Evolutionary conservation across 2,329 filamentous ascomycete species (phyloP), one percentile per base, ranked within the genome.

Genomic region (Fusarium torreyae): DNA sequence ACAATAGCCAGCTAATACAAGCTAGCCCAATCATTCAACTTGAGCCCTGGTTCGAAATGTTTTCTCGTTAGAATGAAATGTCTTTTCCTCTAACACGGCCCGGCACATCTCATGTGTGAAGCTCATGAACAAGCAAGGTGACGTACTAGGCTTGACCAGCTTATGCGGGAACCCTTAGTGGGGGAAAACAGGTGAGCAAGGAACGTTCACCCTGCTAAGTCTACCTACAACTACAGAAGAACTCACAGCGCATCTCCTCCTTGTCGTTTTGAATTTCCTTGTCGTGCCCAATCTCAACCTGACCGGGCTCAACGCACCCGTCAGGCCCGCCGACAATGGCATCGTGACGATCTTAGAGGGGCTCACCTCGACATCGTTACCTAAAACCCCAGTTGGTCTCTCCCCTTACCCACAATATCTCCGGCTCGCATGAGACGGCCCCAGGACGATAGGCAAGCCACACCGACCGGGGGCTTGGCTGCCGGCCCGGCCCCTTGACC

Each of bases 401-500:
- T 63, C 39, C 58, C 58, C 60, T 65, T 65, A 65, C 53, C 62
- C 62, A 60, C 60, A 60, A 28, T 38, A 38, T 56, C 59, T 50
- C 59, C 38, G 39, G 17, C 34, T 8, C 24, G 13, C 18, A 42
- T 22, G 7, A 63, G 51, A 57, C 54, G 44, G 48, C 26, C 46
- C 46, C 52, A 55, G 33, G 43, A 51, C 40, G 46, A 59, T 52
- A 60, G 36, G 6, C 39, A 45, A 50, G 28, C 28, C 28, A 51
- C 45, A 45, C 46, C 39, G 56, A 63, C 57, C 60, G 54, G 57
- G 42, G 62, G 62, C 69, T 63, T 57, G 69, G 69, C 58, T 72
- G 61, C 69, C 71, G 69, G 64, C 36, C 71, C 71, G 69, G 54
- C 61, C 66, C 54, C 65, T 48, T 53, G 61, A 44, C 48, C 44